Conservation (phyloP, 2,329 filamentous ascomycete species). For the Chaetomium olivaceum region DNA sequence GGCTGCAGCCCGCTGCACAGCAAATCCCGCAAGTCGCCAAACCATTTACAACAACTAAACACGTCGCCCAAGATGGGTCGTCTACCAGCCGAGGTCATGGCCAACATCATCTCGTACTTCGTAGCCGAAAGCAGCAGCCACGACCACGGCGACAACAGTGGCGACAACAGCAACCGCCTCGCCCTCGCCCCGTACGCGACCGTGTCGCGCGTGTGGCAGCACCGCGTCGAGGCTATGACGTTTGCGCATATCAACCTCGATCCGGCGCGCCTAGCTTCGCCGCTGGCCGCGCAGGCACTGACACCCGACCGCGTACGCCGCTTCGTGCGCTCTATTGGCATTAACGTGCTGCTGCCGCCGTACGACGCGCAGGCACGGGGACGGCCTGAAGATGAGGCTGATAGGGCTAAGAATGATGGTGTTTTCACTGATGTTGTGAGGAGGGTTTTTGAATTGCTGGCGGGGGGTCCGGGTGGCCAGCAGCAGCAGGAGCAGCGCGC, state of each 20-base stretch:
- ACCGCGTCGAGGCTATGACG: conserved; percentile 6
- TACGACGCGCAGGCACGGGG: conserved; percentile 3
- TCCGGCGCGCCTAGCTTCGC: conserved; percentile 6
- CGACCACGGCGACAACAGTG: neutral
- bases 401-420: neutral
- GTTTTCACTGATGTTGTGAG: conserved; percentile 9
- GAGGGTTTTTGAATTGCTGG: conserved; percentile 4
- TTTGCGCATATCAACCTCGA: conserved; percentile 3
- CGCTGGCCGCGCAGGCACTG: conserved; percentile 1
- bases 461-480: neutral
- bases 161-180: neutral
- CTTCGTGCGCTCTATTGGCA: conserved; percentile 3
- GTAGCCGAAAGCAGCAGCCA: neutral
- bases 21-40: too few relatives aligned
- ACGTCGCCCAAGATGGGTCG: conserved; percentile 1
- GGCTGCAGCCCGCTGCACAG: too few relatives aligned
- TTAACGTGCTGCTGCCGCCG: conserved; percentile 8
- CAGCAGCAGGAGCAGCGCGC: neutral
- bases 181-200: conserved; percentile 10
- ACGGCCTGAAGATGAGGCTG: conserved; percentile 3
- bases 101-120: conserved; percentile 11
- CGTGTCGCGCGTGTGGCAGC: conserved; percentile 12
- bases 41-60: too few relatives aligned
- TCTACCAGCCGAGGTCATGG: conserved; percentile 7
- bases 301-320: conserved; percentile 8